Evolutionary conservation across 2,329 filamentous ascomycete species (phyloP), one percentile per base, ranked within the genome.

Genomic region (Penicillium sp.): DNA sequence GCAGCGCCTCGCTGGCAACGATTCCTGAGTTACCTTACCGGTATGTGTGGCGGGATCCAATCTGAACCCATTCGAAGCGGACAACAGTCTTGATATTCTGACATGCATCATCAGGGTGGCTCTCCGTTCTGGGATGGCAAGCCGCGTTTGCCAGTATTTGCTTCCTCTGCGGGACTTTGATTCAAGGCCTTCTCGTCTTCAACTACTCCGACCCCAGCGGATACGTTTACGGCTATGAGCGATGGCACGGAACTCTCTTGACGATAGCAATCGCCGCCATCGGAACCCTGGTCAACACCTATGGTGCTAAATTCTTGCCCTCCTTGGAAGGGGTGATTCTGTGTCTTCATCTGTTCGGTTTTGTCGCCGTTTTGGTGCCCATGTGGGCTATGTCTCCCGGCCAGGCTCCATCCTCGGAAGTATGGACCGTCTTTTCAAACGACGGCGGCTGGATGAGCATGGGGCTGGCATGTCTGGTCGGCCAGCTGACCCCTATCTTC

Each of bases 251-350:
- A 4, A 77, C 75, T 0, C 60, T 80, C 4, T 55, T 80, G 0
- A 69, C 75, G 25, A 78, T 76, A 60, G 73, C 69, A 8, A 69
- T 77, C 33, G 67, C 75, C 2, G 49, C 69, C 3, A 66, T 77
- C 18, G 72, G 71, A 8, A 69, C 78, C 9, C 59, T 77, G 28
- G 68, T 80, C 66, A 80, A 80, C 58, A 77, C 74, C 0, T 67
- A 75, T 5, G 63, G 76, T 12, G 73, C 63, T 11, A 63, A 57
- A 35, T 49, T 66, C 2, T 66, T 81, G 13, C 73, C 79, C 25
- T 69, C 73, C 41, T 68, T 82, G 37, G 78, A 81, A 57, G 72
- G 71, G 0, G 42, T 75, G 5, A 70, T 79, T 41, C 62, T 82
- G 25, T 67, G 75, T 34, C 55, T 80, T 6, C 77, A 81, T 36